Evolutionary conservation across 2,329 filamentous ascomycete genomes (phyloP), one percentile per base, ranked within the genome.

Genomic region (Verruconis gallopava): DNA sequence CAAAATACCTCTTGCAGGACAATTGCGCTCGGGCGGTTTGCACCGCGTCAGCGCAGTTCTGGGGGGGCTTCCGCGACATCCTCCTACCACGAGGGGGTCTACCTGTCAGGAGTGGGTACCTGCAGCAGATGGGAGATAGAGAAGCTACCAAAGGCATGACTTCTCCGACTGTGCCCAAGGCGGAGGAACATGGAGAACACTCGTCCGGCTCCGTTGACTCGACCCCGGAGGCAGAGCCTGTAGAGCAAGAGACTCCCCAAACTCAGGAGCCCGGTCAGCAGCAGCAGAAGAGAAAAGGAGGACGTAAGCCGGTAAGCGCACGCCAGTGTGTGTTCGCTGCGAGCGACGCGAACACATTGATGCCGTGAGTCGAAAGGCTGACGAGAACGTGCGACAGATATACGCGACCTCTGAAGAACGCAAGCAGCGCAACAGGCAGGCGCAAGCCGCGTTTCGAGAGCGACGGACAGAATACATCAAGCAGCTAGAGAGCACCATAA

Each of bases 401-500:
- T 98, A 98, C 72, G 91, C 91, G 42, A 98, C 91, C 25, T 96
- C 91, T 9, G 91, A 98, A 63, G 91, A 98, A 65, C 80, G 91
- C 56, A 96, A 98, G 68, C 91, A 96, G 66, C 78, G 91, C 50
- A 98, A 98, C 59, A 73, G 91, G 53, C 91, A 96, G 67, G 91
- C 91, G 37, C 91, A 98, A 65, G 91, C 91, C 43, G 91, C 91
- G 44, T 98, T 98, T 57, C 81, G 91, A 52, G 91, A 98, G 66
- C 81, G 91, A 50, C 80, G 91, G 45, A 96, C 89, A 43, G 91
- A 98, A 68, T 98, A 98, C 63, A 98, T 98, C 68, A 96, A 96
- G 68, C 91, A 98, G 63, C 75, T 98, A 19, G 91, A 98, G 66
- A 85, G 89, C 53, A 93, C 88, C 43, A 96, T 98, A 63, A 89